These are phyloP conservation scores for Crithidia sp. DNA, from an alignment of 208 protist genomes.

Conservation along the genomic window DNA sequence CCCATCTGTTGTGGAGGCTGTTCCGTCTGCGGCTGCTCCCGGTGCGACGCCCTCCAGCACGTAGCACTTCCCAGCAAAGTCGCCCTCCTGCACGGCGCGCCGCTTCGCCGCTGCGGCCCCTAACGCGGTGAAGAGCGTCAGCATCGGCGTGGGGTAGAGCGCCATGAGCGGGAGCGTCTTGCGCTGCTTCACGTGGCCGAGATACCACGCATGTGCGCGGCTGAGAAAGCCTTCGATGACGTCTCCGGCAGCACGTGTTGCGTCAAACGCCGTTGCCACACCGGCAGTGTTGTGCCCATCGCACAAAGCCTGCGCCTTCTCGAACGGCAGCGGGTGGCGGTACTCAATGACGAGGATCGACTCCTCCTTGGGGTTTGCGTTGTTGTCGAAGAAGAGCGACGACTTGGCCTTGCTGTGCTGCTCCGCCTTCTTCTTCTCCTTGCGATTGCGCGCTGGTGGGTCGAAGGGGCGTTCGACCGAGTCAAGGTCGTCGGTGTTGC, in stretches of 20 bases:
- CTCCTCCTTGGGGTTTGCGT: constrained; percentile 12
- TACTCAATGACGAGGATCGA: constrained; percentile 38
- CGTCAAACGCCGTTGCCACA: constrained; percentile 5
- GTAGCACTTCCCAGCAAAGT: constrained; percentile 21
- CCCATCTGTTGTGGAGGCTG: background rate
- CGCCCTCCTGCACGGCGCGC: background rate
- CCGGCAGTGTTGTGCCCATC: constrained; percentile 4
- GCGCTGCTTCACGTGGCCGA: constrained; percentile 21
- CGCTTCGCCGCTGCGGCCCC: background rate
- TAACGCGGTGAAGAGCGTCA: constrained; percentile 6
- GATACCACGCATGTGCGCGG: constrained; percentile 65
- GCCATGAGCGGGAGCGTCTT: constrained; percentile 36
- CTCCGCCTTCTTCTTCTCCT: background rate
- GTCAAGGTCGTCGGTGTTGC: constrained; percentile 18
- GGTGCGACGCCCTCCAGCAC: constrained; percentile 20
- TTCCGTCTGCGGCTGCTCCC: background rate
- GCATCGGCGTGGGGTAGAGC: constrained; percentile 43
- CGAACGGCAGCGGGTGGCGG: constrained; percentile 28
- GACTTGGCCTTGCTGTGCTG: constrained; percentile 24
- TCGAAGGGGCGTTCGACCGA: constrained; percentile 31
- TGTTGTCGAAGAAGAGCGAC: constrained; percentile 9
- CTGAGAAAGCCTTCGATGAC: constrained; percentile 61
- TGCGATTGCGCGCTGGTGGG: background rate
- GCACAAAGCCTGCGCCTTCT: constrained; percentile 21
- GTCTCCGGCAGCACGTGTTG: constrained; percentile 9